Evolutionary conservation across 2,329 filamentous ascomycete species (phyloP), one percentile per base, ranked within the genome.

Genomic region (Cordyceps tenuipes): DNA sequence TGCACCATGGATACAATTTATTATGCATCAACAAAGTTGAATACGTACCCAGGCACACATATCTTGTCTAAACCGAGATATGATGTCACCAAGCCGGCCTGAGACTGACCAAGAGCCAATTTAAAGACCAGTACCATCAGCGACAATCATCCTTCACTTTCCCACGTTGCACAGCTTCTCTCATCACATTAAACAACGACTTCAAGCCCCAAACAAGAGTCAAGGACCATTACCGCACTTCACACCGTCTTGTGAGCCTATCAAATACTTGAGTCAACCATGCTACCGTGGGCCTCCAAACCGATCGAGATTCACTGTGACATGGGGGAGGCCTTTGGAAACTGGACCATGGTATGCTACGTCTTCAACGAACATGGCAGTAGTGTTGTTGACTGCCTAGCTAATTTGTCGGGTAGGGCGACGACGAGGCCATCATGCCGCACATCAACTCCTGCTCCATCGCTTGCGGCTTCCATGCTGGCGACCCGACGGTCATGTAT

Each of bases 401-500:
- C 41, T 19, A 17, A 43, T 43, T n/a, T 17, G n/a, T 19, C 41
- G 41, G 15, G 41, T 19, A 43, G 41, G 54, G 54, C 19, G 54
- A 57, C 19, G 54, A 57, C 17, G 19, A 23, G 21, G 54, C 54
- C 31, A 57, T 57, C 31, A 57, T 57, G 54, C 44, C 54, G 34
- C 54, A 57, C 54, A 49, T 57, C 15, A 39, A 23, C 15, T 57
- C 44, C 17, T 57, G 54, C 46, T 57, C 54, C 29, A 57, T 57
- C 31, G 61, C 61, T 10, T 62, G 61, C 54, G 61, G 61, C 26
- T 62, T 62, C 43, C 61, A 62, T 23, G 58, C 57, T 17, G 61
- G 61, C 23, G 61, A 62, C 52, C 61, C 58, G 7, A 51, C 53
- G 36, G 58, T 62, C 51, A 62, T 62, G 53, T 47, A 57, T 29